Conservation (phyloP, 75 land plant species). For the Pinus albicaulis region DNA sequence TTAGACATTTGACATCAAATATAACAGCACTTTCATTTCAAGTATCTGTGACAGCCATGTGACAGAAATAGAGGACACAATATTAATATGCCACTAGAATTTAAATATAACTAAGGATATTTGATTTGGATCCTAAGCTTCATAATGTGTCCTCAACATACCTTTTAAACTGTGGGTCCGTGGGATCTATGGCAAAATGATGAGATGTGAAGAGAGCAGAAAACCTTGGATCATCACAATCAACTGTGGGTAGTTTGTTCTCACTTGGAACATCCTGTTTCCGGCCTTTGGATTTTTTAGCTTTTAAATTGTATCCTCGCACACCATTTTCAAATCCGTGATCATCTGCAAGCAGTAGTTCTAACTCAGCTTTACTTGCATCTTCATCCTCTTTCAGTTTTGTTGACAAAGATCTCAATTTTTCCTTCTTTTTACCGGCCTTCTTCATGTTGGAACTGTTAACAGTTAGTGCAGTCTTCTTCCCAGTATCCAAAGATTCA, state of each 20-base stretch:
- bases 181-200: conserved; percentile 85
- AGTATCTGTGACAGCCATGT: neutral
- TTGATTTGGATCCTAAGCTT: neutral
- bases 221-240: conserved; percentile 78
- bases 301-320: conserved; percentile 65
- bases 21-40: neutral
- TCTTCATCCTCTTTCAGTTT: conserved; percentile 54
- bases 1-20: neutral
- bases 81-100: neutral
- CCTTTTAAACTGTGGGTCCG: conserved; percentile 89
- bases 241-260: conserved; percentile 57
- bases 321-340: conserved; percentile 31
- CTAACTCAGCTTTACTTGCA: conserved; percentile 79
- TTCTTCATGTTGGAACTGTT: conserved; percentile 10
- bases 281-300: conserved; percentile 62
- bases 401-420: conserved; percentile 7
- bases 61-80: neutral
- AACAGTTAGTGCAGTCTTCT: conserved; percentile 6
- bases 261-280: conserved; percentile 40
- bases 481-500: conserved; percentile 33
- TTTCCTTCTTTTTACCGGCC: conserved; percentile 12
- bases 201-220: conserved; percentile 58
- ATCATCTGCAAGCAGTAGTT: conserved; percentile 81
- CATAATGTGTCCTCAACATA: conserved; percentile 15
- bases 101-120: neutral